phyloP scores from a whole-genome alignment of 2,329 filamentous ascomycete species.

The Domatiomyces catenatus region DNA sequence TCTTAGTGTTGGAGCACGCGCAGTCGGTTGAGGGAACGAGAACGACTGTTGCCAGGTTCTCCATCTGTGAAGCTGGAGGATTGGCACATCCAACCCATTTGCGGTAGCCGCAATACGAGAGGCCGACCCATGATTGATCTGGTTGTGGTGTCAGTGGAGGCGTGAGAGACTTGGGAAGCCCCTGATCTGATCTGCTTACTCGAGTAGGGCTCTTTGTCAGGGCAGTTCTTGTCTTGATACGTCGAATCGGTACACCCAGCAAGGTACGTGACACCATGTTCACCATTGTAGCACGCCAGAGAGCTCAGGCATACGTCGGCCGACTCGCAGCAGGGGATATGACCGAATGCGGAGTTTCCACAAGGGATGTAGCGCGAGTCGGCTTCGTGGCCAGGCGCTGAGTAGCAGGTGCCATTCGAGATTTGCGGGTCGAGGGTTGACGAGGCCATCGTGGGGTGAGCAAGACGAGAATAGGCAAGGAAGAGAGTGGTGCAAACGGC shows the following conservation, averaged over 20 bases:
- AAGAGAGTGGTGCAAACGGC: neutral
- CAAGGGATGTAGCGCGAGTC: constrained; percentile 15
- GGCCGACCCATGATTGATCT: constrained; percentile 12
- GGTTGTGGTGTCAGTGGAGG: neutral
- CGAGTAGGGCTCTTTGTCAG: constrained; percentile 7
- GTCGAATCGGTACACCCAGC: constrained; percentile 15
- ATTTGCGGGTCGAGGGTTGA: constrained; percentile 11
- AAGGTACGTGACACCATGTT: constrained; percentile 15
- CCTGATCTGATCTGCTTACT: constrained; percentile 4
- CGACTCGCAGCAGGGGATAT: constrained; percentile 15
- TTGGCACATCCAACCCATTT: constrained; percentile 10
- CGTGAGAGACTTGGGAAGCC: neutral
- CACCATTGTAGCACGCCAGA: constrained; percentile 14
- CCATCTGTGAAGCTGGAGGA: neutral
- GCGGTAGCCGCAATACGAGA: constrained; percentile 13
- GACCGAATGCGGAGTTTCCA: constrained; percentile 12
- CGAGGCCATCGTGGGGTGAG: constrained; percentile 2
- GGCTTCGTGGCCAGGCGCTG: constrained; percentile 9
- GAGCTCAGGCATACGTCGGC: constrained; percentile 13
- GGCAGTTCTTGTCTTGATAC: constrained; percentile 13
- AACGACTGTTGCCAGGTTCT: neutral
- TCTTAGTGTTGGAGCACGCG: constrained; percentile 9
- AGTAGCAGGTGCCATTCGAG: constrained; percentile 15
- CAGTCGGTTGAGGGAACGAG: neutral
- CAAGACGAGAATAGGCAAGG: neutral